Evolutionary conservation across 1,139 yeast species (phyloP).

Genomic region (Maudiozyma humilis): DNA sequence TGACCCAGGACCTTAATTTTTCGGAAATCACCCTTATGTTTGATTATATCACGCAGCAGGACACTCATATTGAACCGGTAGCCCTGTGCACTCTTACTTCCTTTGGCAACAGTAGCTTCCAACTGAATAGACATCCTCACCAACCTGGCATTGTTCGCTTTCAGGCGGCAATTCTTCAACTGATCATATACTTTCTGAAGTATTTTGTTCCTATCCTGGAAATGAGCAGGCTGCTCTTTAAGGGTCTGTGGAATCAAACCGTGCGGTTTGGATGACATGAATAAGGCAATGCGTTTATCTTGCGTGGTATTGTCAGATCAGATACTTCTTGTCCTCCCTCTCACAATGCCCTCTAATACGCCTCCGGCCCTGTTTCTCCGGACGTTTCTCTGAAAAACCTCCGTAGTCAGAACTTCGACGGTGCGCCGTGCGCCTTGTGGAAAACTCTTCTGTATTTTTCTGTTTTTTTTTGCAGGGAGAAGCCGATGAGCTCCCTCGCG

Average conservation of each 20-base stretch:
- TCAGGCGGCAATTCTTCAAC: slow-evolving; percentile 18
- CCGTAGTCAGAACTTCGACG: too few species aligned
- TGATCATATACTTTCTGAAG: slow-evolving; percentile 22
- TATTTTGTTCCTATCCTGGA: slow-evolving; percentile 28
- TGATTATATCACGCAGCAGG: slow-evolving; percentile 24
- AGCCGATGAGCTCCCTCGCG: slow-evolving; percentile 1
- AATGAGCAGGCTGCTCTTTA: slow-evolving; percentile 26
- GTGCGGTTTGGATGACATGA: neutral
- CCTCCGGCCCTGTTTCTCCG: too few species aligned
- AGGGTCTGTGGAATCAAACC: slow-evolving; percentile 26
- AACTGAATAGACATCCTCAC: slow-evolving; percentile 23
- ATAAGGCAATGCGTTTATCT: too few species aligned
- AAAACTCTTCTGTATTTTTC: neutral
- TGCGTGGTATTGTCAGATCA: too few species aligned
- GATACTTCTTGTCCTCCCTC: too few species aligned
- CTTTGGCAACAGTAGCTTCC: slow-evolving; percentile 25
- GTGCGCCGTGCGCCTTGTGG: neutral
- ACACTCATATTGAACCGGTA: slow-evolving; percentile 29
- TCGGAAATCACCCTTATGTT: slow-evolving; percentile 24
- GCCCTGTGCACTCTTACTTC: slow-evolving; percentile 24
- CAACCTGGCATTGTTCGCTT: slow-evolving; percentile 11
- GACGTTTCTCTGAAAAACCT: too few species aligned
- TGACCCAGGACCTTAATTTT: slow-evolving; percentile 20
- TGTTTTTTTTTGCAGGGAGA: slow-evolving; percentile 1
- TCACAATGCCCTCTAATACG: too few species aligned